Conservation (phyloP, 2,329 filamentous ascomycete species). For the Stachybotrys chartarum region DNA sequence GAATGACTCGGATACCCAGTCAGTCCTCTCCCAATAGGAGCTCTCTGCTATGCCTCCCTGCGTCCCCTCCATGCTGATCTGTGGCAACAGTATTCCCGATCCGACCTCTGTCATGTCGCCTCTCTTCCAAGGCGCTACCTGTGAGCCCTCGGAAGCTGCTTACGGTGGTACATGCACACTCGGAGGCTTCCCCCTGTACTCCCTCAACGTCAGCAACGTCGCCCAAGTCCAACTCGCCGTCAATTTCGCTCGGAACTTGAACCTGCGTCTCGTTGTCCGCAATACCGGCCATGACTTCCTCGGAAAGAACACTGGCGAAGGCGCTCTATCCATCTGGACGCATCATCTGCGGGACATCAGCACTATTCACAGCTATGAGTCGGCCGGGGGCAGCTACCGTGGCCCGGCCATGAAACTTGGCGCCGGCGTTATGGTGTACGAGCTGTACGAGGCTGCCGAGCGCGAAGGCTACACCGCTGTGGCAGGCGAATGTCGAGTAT, state of each 20-base stretch:
- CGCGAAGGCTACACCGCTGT: conserved; percentile 39
- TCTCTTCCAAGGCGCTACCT: conserved; percentile 30
- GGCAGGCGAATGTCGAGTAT: conserved; percentile 41
- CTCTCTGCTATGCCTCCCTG: neutral
- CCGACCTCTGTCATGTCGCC: conserved; percentile 34
- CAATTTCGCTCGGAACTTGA: conserved; percentile 36
- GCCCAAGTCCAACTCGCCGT: conserved; percentile 37
- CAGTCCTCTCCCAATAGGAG: neutral
- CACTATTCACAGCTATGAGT: conserved; percentile 13
- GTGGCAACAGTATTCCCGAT: conserved; percentile 19
- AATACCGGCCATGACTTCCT: conserved; percentile 43
- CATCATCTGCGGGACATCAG: conserved; percentile 41
- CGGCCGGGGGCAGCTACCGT: conserved; percentile 17
- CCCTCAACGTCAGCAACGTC: conserved; percentile 30
- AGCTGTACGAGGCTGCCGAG: conserved; percentile 44
- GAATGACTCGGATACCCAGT: conserved; percentile 16
- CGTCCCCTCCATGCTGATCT: neutral
- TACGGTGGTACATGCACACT: conserved; percentile 21
- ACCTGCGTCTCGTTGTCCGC: conserved; percentile 38
- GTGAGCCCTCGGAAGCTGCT: conserved; percentile 19
- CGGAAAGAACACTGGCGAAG: conserved; percentile 53
- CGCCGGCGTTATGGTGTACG: conserved; percentile 44
- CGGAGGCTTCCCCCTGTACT: conserved; percentile 35
- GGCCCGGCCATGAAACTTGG: conserved; percentile 48
- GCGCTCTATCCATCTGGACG: conserved; percentile 49